Evolutionary conservation across 2,329 filamentous ascomycete species (phyloP), one percentile per base, ranked within the genome.

Genomic region (Penicillium sp.): DNA sequence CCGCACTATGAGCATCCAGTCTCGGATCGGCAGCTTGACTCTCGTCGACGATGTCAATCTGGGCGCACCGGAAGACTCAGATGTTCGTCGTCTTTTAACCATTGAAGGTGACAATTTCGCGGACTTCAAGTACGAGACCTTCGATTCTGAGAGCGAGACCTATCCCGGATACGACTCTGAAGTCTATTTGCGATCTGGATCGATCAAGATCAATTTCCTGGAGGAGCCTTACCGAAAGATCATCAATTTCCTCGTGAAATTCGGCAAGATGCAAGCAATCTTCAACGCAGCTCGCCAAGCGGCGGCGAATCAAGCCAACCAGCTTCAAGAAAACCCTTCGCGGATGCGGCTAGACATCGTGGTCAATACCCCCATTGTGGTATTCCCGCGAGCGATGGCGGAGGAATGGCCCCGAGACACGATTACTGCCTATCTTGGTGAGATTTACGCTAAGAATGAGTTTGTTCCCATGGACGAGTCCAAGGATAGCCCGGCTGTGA

Each of bases 161-260:
- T 97, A 97, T 60, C 94, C 93, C 5, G 94, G 93, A 9, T 95
- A 97, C 62, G 91, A 97, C 64, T 93, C 88, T 11, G 91, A 90
- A 1, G 83, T 98, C 24, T 94, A 83, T 62, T 75, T 99, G 9
- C 84, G 91, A 28, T 91, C 93, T 14, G 93, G 93, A 1, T 98
- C 93, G 0, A 85, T 98, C 67, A 97, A 95, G 71, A 77, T 98
- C 64, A 97, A 96, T 66, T 98, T 99, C 66, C 73, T 97, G 3
- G 91, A 96, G 51, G 94, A 98, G 67, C 93, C 93, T 0, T 96
- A 97, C 75, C 83, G 93, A 42, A 97, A 97, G 71, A 97, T 99
- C 54, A 88, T 98, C 69, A 88, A 94, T 57, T 99, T 98, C 68
- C 76, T 95, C 35, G 89, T 99, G 66, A 98, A 98, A 62, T 99